These are phyloP conservation scores for Sextonia rubra DNA, from an alignment of 164 flowering plant genomes.

Conservation along the genomic window DNA sequence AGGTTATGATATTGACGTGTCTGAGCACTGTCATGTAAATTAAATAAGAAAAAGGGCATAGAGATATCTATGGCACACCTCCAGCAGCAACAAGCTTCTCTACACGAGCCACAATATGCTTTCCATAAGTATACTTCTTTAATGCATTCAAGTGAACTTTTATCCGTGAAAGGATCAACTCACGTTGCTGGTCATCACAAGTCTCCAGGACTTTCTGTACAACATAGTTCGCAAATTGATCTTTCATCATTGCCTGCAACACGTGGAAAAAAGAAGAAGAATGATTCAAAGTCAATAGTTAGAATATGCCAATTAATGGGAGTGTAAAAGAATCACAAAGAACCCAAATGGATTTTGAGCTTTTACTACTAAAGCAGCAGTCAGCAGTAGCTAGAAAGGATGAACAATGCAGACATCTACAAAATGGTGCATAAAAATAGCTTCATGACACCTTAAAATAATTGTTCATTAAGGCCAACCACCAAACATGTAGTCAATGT, in stretches of 20 bases:
- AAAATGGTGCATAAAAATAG: no score
- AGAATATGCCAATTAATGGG: no score
- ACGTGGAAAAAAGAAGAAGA: neutral
- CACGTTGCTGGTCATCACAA: constrained; percentile 89
- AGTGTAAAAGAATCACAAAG: no score
- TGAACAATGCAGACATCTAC: no score
- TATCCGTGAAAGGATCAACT: constrained; percentile 71
- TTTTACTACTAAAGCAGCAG: no score
- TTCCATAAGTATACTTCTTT: constrained; percentile 90
- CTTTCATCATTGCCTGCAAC: constrained; percentile 91
- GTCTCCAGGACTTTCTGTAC: constrained; percentile 95
- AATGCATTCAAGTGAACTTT: constrained; percentile 85
- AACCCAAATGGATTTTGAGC: neutral
- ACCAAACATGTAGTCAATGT: no score
- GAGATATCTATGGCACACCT: constrained; percentile 31
- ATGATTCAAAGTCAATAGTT: no score
- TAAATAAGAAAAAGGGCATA: no score
- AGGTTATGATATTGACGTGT: no score
- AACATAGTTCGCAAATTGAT: constrained; percentile 92
- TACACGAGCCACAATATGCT: constrained; percentile 94
- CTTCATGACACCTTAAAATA: neutral
- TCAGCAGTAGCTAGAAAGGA: no score
- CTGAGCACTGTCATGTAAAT: no score
- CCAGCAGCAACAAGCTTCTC: constrained; percentile 97
- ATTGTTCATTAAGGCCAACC: neutral